These are phyloP conservation scores for Sporothrix phasma DNA, from an alignment of 2,329 filamentous ascomycete genomes.

Conservation along the genomic window DNA sequence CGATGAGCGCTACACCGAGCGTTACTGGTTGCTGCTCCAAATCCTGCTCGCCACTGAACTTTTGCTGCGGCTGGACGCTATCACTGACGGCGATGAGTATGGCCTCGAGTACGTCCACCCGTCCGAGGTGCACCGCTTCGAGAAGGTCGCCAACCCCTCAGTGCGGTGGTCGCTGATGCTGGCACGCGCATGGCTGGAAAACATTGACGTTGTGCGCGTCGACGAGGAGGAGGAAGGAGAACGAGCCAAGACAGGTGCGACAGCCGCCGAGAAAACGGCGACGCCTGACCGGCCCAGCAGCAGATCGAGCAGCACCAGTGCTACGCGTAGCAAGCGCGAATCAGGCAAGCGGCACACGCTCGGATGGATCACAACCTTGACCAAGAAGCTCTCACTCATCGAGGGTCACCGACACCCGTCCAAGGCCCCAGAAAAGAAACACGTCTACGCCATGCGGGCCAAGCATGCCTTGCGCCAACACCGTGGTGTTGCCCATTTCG, in stretches of 20 bases:
- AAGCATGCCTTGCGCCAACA: conserved; percentile 50
- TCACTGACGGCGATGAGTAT: conserved; percentile 50
- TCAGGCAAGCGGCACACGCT: conserved; percentile 26
- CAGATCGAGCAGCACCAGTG: conserved; percentile 21
- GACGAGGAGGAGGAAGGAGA: conserved; percentile 17
- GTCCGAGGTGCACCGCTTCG: conserved; percentile 50
- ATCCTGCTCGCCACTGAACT: conserved; percentile 56
- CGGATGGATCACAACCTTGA: conserved; percentile 49
- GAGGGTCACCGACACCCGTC: conserved; percentile 16
- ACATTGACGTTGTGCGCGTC: conserved; percentile 41
- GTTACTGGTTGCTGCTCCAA: conserved; percentile 58
- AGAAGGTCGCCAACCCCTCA: conserved; percentile 49
- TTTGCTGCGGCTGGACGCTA: conserved; percentile 52
- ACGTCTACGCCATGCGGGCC: conserved; percentile 42
- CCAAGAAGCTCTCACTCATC: conserved; percentile 41
- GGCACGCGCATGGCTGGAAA: conserved; percentile 57
- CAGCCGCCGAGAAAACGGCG: background rate
- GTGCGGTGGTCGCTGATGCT: conserved; percentile 59
- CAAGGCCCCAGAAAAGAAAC: conserved; percentile 22
- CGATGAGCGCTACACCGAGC: conserved; percentile 48
- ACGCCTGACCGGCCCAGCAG: background rate
- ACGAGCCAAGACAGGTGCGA: background rate
- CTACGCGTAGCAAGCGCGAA: conserved; percentile 14
- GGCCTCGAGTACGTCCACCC: conserved; percentile 42
- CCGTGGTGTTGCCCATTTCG: conserved; percentile 53